These are phyloP conservation scores for Vitis hybrid DNA, from an alignment of 177 flowering plant genomes.

Conservation along the genomic window DNA sequence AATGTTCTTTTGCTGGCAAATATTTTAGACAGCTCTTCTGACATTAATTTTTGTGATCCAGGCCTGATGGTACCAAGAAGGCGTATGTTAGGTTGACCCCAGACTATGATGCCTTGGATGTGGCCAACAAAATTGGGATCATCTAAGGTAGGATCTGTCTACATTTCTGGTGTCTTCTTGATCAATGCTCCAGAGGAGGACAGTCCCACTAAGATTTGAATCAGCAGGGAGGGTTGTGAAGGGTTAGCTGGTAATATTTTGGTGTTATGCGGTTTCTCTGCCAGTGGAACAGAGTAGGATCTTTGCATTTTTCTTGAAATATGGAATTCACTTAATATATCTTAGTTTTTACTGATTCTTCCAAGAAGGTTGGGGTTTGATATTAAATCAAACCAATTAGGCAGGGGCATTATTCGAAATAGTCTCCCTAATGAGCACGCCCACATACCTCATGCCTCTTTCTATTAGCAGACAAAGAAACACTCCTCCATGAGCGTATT, in stretches of 20 bases:
- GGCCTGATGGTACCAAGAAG: conserved; percentile 75
- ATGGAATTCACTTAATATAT: too few relatives aligned
- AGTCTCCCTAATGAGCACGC: too few relatives aligned
- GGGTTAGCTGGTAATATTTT: background rate
- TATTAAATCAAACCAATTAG: too few relatives aligned
- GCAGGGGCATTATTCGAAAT: too few relatives aligned
- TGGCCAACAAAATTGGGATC: conserved; percentile 70
- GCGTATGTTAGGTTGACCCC: conserved; percentile 71
- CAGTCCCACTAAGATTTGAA: background rate
- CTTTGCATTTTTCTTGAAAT: background rate
- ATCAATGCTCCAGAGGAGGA: background rate
- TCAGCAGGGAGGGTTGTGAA: background rate
- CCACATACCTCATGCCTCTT: too few relatives aligned
- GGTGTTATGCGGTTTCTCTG: background rate
- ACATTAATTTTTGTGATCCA: conserved; percentile 18
- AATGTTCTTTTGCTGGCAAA: background rate
- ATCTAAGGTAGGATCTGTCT: conserved; percentile 27
- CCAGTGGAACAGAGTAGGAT: background rate
- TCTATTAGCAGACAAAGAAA: too few relatives aligned
- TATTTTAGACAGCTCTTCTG: background rate
- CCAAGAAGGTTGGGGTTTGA: too few relatives aligned
- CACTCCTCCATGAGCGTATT: too few relatives aligned
- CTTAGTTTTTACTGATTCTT: too few relatives aligned
- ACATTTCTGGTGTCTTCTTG: background rate
- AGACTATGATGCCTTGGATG: conserved; percentile 66